phyloP scores from a whole-genome alignment of 2,329 filamentous ascomycete genomes.

The Aureobasidium namibiae region DNA sequence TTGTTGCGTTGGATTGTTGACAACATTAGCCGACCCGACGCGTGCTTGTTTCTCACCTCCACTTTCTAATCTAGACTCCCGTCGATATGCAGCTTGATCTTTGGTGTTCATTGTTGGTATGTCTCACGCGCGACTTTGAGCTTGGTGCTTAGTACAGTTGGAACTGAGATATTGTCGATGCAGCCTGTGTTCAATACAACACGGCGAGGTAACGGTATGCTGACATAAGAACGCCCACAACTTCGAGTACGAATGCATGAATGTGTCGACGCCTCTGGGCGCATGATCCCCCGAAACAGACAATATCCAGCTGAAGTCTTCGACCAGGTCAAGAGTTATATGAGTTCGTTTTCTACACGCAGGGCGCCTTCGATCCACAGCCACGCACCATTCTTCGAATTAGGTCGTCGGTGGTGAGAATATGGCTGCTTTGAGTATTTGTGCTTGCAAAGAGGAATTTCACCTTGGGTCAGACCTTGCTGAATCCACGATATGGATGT shows the following conservation, averaged over 20 bases:
- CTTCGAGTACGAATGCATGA: neutral
- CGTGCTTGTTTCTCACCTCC: neutral
- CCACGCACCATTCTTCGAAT: neutral
- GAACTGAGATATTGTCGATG: neutral
- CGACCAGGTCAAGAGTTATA: neutral
- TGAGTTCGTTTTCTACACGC: neutral
- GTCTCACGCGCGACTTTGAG: neutral
- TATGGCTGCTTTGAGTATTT: neutral
- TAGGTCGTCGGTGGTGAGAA: neutral
- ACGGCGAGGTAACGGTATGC: neutral
- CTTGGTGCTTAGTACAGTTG: neutral
- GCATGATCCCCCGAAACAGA: neutral
- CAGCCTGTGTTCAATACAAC: neutral
- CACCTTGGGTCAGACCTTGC: neutral
- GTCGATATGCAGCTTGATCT: neutral
- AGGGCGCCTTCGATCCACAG: neutral
- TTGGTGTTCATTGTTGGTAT: neutral
- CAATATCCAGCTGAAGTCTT: neutral
- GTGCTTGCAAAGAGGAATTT: neutral
- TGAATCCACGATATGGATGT: neutral
- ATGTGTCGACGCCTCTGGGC: neutral
- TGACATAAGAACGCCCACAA: neutral
- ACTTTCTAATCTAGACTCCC: neutral
- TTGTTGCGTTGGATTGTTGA: too few relatives aligned
- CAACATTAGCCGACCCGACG: neutral